Evolutionary conservation across 805 yeast genomes (phyloP).

Genomic region (Wickerhamiella nectarea): DNA sequence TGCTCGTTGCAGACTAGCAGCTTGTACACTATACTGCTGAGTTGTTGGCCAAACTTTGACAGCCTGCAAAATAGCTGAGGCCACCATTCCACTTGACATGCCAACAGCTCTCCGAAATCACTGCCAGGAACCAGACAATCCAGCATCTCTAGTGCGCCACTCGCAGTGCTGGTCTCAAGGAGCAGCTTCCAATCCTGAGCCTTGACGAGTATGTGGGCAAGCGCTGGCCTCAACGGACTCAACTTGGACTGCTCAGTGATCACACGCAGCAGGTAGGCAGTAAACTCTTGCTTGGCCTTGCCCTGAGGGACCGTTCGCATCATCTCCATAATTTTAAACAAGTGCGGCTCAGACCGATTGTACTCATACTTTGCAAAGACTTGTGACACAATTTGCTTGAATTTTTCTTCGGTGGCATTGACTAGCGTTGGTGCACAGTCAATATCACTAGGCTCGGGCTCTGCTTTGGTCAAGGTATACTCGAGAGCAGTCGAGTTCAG

Average conservation of each 20-base stretch:
- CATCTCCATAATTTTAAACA: not conserved
- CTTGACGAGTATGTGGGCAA: not conserved
- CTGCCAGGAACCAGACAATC: not conserved
- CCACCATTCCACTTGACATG: not conserved
- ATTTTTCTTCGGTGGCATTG: not conserved
- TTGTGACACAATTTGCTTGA: not conserved
- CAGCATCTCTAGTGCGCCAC: not conserved
- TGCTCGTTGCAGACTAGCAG: not conserved
- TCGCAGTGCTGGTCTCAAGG: slow-evolving; percentile 1
- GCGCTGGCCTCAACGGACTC: slow-evolving; percentile 1
- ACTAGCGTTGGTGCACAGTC: not conserved
- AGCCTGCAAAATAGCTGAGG: not conserved
- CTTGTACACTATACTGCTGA: not conserved
- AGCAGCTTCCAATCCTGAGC: slow-evolving; percentile 1
- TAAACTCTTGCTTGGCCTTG: not conserved
- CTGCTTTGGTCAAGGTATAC: not conserved
- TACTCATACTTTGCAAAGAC: not conserved
- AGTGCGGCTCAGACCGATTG: not conserved
- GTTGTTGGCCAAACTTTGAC: not conserved
- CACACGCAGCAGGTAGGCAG: not conserved
- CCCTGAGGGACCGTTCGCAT: not conserved
- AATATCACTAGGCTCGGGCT: not conserved
- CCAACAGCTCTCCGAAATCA: not conserved
- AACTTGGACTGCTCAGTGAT: slow-evolving; percentile 2
- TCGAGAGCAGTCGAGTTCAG: not conserved